Percentiles rank a stretch among this genome's conserved stretches.
Evolutionary conservation across 129 eudicot genomes (phyloP).

Genomic region (Flaveria ramosissima): DNA sequence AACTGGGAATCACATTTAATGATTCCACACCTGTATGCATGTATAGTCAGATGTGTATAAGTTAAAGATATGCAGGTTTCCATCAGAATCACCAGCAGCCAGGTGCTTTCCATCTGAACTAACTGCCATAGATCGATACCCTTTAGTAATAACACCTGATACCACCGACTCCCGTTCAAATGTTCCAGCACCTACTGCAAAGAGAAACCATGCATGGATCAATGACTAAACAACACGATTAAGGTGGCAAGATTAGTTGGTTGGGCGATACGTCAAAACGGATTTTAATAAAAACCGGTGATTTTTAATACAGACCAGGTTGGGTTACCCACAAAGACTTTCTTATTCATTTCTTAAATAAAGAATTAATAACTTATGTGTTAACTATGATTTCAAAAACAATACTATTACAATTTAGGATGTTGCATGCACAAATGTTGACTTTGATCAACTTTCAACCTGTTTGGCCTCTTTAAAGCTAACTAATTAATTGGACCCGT

Average conservation of each 20-base stretch:
- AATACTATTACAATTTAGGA: background rate
- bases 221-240: conserved; percentile 1
- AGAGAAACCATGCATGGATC: conserved; percentile 15
- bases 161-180: conserved; percentile 67
- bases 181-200: conserved; percentile 62
- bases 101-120: conserved; percentile 78
- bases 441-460: background rate
- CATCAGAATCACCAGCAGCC: conserved; percentile 81
- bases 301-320: background rate
- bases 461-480: background rate
- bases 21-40: conserved; percentile 51
- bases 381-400: background rate
- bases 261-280: background rate
- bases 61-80: conserved; percentile 73
- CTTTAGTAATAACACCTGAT: conserved; percentile 45
- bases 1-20: background rate
- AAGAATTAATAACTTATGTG: background rate
- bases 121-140: conserved; percentile 71
- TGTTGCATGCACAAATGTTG: background rate
- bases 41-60: conserved; percentile 57
- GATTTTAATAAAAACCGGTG: background rate
- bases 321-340: background rate
- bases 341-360: background rate
- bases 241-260: conserved; percentile 3
- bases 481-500: background rate